Percentiles rank a stretch among this genome's conserved stretches.
phyloP scores from a whole-genome alignment of 23 red algal species.

The Gracilaria caudata region DNA sequence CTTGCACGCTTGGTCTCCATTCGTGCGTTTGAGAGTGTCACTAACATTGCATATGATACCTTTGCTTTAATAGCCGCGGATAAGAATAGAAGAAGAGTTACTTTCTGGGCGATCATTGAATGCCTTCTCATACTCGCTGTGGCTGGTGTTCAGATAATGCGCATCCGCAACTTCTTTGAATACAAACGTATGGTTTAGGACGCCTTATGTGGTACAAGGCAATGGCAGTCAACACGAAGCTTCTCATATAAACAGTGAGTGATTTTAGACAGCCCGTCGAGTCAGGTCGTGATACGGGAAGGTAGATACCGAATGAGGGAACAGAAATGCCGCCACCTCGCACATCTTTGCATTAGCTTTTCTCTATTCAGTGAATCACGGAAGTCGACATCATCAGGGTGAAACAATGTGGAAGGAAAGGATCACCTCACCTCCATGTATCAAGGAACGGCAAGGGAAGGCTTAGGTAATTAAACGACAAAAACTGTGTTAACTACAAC shows the following conservation, averaged over 20 bases:
- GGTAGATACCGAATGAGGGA: background rate
- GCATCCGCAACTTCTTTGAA: conserved; percentile 87
- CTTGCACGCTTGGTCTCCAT: background rate
- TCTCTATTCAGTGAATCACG: background rate
- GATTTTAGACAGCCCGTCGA: background rate
- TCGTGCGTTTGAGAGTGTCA: background rate
- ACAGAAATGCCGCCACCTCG: background rate
- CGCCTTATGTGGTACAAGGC: background rate
- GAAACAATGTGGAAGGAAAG: background rate
- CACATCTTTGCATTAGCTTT: background rate
- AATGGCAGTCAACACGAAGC: background rate
- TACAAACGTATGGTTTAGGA: conserved; percentile 76
- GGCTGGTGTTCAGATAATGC: conserved; percentile 78
- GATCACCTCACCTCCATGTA: background rate
- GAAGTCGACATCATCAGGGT: background rate
- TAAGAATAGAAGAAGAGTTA: conserved; percentile 79
- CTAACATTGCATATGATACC: background rate
- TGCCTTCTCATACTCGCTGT: conserved; percentile 72
- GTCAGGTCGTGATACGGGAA: background rate
- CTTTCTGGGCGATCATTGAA: conserved; percentile 75
- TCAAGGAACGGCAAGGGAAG: background rate
- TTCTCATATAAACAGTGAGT: background rate
- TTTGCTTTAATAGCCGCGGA: conserved; percentile 46
- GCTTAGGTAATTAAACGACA: background rate
- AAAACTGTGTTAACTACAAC: background rate